These are phyloP conservation scores for Clathrospora elynae DNA, from an alignment of 2,329 filamentous ascomycete species.

Conservation along the genomic window DNA sequence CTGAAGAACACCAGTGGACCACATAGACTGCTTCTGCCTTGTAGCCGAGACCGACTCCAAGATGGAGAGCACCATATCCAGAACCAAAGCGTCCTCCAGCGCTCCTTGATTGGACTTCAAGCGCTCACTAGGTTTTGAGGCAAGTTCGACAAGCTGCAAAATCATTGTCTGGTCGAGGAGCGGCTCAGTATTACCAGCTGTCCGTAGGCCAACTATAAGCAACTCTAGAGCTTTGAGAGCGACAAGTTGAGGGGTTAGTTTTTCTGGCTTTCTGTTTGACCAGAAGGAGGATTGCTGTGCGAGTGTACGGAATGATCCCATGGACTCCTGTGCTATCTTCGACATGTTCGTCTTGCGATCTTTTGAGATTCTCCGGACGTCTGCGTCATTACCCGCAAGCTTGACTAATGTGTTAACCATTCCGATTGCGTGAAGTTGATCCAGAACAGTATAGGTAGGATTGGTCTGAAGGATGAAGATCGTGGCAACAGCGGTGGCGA, in stretches of 20 bases:
- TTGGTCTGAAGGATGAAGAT: constrained; percentile 65
- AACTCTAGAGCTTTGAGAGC: constrained; percentile 68
- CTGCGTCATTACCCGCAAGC: constrained; percentile 58
- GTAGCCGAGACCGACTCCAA: constrained; percentile 58
- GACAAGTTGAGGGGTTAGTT: constrained; percentile 66
- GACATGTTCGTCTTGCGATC: constrained; percentile 73
- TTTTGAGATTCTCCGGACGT: constrained; percentile 65
- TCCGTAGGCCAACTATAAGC: constrained; percentile 59
- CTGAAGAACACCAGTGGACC: constrained; percentile 56
- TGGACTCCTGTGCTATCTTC: constrained; percentile 62
- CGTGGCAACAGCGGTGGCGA: constrained; percentile 67
- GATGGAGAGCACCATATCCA: constrained; percentile 55
- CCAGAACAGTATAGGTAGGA: constrained; percentile 64
- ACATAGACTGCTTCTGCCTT: constrained; percentile 45
- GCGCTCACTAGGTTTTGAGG: constrained; percentile 29
- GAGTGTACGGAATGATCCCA: constrained; percentile 60
- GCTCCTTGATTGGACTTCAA: constrained; percentile 19
- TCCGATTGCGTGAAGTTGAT: constrained; percentile 61
- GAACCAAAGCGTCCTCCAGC: constrained; percentile 28
- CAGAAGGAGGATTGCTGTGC: constrained; percentile 64
- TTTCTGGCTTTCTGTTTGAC: constrained; percentile 58
- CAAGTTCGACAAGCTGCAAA: constrained; percentile 53
- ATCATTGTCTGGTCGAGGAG: constrained; percentile 50
- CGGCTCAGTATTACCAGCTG: constrained; percentile 55
- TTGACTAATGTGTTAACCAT: constrained; percentile 61